Base-by-base conservation (phyloP, 176 grass and related monocot species). In the Rhipidocladum racemiflorum region DNA sequence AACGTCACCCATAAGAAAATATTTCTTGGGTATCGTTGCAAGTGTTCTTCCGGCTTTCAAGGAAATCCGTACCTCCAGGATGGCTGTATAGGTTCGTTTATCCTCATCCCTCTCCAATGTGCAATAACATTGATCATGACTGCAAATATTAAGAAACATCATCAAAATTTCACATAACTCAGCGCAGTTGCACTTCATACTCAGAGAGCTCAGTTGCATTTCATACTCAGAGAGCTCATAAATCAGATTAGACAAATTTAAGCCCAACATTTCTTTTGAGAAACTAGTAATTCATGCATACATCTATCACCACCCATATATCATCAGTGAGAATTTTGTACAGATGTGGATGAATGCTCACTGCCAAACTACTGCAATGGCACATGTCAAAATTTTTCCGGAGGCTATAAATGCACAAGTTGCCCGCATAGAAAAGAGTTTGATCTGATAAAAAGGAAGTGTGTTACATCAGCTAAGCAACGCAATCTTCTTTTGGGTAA, bases 51-150 rank as follows among this genome's bases (percentile, higher is more conserved):
- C 0, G 84, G 84, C 0, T 91, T 74, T 17, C 0, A 65, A 20
- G 89, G 89, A 35, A 91, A 88, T 27, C 85, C 89, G 2, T 88
- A 91, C 32, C 16, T 83, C 65, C 9, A 25, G 12, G 60, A 72
- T 24, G 87, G 87, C 16, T 89, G 87, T 12, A 32, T 2, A 68
- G 83, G 82, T 48, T 48, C 0, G 46, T 45, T 38, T 3, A 24
- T 80, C 28, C 59, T 32, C 1, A 6, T n/a, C 2, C 9, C 9
- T 43, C 9, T 64, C 40, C 40, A 42, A 10, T 42, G 40, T 42
- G 40, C 40, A 16, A 3, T 15, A 16, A 28, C 16, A 24, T 21
- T 32, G 1, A 5, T 12, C 25, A 61, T 4, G 13, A 9, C 35
- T 67, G 12, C 18, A 67, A 39, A 67, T 67, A 16, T 67, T 38